Percentiles rank a stretch among this genome's conserved stretches.
phyloP scores from a whole-genome alignment of 495 filamentous ascomycete genomes.

The Saxophila tyrrhenica region DNA sequence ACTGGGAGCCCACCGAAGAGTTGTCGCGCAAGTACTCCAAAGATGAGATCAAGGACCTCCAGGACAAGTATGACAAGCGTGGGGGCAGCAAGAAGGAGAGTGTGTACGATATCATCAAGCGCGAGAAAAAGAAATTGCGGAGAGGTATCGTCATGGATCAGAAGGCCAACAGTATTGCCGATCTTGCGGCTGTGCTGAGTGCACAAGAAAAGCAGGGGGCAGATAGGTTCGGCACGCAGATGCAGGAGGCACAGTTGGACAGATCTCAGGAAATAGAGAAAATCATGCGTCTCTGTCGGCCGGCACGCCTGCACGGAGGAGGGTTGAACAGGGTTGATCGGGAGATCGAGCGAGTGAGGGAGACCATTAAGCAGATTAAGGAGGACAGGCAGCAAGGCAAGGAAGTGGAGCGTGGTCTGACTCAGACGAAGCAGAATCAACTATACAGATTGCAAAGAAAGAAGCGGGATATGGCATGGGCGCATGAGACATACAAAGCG shows the following conservation, averaged over 20 bases:
- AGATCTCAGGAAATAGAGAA: conserved; percentile 34
- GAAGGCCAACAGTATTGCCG: conserved; percentile 77
- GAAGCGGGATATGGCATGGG: neutral
- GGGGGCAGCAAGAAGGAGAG: conserved; percentile 37
- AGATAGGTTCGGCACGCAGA: conserved; percentile 4
- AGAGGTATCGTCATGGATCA: conserved; percentile 67
- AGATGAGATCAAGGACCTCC: conserved; percentile 33
- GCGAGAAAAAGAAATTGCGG: conserved; percentile 44
- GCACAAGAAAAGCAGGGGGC: conserved; percentile 34
- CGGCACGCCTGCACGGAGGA: no score
- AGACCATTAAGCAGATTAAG: neutral
- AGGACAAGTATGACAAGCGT: conserved; percentile 6
- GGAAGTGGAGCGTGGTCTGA: neutral
- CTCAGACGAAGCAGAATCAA: conserved; percentile 1
- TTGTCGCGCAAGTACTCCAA: conserved; percentile 2
- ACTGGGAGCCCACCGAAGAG: conserved; percentile 36
- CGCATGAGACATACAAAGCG: neutral
- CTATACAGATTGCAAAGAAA: neutral
- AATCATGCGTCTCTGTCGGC: no score
- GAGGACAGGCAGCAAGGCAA: neutral
- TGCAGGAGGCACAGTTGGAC: conserved; percentile 17
- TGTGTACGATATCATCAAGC: conserved; percentile 32
- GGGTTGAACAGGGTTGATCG: conserved; percentile 30
- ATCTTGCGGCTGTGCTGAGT: conserved; percentile 66
- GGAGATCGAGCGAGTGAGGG: conserved; percentile 27